phyloP scores from a whole-genome alignment of 345 rosid species.

The Citrus mangshanensis region DNA sequence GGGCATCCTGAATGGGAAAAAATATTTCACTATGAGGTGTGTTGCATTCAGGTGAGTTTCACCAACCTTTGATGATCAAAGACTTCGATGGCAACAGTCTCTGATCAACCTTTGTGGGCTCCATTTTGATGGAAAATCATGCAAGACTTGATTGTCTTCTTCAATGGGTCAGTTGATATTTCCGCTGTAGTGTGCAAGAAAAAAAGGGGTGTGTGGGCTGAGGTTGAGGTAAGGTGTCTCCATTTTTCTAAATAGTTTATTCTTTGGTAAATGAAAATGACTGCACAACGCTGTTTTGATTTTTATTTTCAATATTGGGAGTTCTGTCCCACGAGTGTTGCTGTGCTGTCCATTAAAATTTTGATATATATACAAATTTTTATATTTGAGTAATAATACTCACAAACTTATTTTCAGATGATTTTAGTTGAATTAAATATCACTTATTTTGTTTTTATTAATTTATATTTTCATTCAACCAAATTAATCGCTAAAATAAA shows the following conservation, averaged over 20 bases:
- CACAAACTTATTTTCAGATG: too few species aligned
- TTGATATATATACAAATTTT: too few species aligned
- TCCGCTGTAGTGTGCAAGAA: background rate
- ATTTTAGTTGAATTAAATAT: too few species aligned
- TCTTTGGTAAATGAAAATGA: background rate
- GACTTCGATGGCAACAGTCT: background rate
- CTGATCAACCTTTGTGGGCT: background rate
- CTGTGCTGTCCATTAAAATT: too few species aligned
- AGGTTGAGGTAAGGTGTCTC: slow-evolving; percentile 22
- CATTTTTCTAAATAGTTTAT: background rate
- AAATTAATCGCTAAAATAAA: too few species aligned
- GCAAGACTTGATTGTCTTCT: background rate
- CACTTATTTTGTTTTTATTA: too few species aligned
- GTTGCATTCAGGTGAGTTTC: slow-evolving; percentile 22
- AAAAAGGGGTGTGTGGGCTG: slow-evolving; percentile 13
- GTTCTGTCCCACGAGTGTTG: accelerated
- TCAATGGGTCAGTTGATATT: background rate
- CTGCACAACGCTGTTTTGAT: background rate
- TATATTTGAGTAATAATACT: too few species aligned
- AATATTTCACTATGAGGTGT: background rate
- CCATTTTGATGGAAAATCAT: background rate
- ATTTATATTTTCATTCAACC: too few species aligned
- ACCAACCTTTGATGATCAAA: slow-evolving; percentile 9
- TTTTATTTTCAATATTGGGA: too few species aligned
- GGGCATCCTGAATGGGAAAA: slow-evolving; percentile 4